Evolutionary conservation across 371 early-diverging fungal genomes (phyloP).

Genomic region (Batkoa obscura): DNA sequence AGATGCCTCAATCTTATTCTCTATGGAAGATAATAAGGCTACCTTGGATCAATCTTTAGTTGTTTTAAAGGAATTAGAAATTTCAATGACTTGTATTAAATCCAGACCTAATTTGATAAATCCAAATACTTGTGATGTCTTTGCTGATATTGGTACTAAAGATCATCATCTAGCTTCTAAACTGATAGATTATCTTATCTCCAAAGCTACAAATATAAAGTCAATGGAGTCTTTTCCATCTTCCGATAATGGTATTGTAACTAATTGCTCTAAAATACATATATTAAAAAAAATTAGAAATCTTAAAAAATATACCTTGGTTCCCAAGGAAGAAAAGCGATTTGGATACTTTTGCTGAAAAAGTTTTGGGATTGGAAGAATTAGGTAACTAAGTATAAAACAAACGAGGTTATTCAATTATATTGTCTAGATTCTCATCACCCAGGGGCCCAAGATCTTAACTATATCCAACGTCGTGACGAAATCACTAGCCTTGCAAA

Average conservation of each 20-base stretch:
- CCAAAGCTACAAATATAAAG: conserved; percentile 37
- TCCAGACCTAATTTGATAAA: conserved; percentile 61
- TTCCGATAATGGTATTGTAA: conserved; percentile 8
- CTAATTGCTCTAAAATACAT: not conserved
- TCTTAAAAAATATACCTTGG: conserved; percentile 38
- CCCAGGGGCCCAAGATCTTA: conserved; percentile 79
- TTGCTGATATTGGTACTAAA: conserved; percentile 47
- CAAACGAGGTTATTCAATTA: too few relatives aligned
- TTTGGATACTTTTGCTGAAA: conserved; percentile 82
- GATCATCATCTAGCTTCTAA: not conserved
- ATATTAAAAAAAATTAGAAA: not conserved
- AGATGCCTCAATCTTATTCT: not conserved
- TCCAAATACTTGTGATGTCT: conserved; percentile 79
- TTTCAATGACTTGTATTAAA: conserved; percentile 84
- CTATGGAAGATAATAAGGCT: conserved; percentile 34
- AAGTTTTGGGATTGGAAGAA: conserved; percentile 81
- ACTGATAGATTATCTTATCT: conserved; percentile 32
- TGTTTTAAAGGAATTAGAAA: conserved; percentile 43
- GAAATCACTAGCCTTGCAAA: conserved; percentile 78
- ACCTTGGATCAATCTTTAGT: conserved; percentile 65
- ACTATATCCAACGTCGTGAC: conserved; percentile 64
- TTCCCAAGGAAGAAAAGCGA: conserved; percentile 88
- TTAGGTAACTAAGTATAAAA: conserved; percentile 31
- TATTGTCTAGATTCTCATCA: conserved; percentile 67
- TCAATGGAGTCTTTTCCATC: conserved; percentile 30